Conservation (phyloP, 257 asterid species). For the Cruciata laevipes region DNA sequence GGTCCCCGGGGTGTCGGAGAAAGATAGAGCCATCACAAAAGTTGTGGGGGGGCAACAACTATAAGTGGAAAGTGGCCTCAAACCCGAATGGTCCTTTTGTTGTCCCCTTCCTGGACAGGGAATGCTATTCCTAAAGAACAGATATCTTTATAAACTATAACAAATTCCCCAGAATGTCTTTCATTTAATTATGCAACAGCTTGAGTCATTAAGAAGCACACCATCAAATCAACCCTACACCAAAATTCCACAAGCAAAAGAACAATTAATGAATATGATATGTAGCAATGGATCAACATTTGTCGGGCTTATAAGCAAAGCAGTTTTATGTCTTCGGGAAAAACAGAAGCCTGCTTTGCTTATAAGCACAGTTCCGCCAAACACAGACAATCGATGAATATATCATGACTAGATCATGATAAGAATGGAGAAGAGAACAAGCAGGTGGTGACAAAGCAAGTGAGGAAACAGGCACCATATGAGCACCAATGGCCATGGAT, state of each 20-base stretch:
- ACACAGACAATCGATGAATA: too few species aligned
- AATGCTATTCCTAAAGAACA: slow-evolving; percentile 11
- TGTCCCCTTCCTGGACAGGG: slow-evolving; percentile 26
- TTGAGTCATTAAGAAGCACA: background rate
- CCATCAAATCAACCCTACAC: background rate
- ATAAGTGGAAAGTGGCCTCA: slow-evolving; percentile 40
- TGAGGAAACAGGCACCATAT: background rate
- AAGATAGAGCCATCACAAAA: slow-evolving; percentile 34
- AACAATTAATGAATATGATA: background rate
- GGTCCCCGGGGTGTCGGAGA: slow-evolving; percentile 67
- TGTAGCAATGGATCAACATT: background rate
- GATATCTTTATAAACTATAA: slow-evolving; percentile 8
- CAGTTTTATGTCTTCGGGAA: too few species aligned
- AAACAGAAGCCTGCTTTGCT: too few species aligned
- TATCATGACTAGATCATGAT: background rate
- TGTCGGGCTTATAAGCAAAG: background rate
- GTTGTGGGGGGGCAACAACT: slow-evolving; percentile 31
- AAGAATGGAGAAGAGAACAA: background rate
- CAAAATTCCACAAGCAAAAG: too few species aligned
- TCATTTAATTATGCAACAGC: slow-evolving; percentile 4
- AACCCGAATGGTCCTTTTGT: slow-evolving; percentile 43
- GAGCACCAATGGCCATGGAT: background rate
- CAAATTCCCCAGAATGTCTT: slow-evolving; percentile 16
- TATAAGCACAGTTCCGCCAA: background rate
- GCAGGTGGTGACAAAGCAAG: background rate